A percentile compares a stretch with the other conserved stretches of the same genome.
These are phyloP conservation scores for Termitomyces sp. DNA, from an alignment of 768 basidiomycete genomes.

Conservation along the genomic window DNA sequence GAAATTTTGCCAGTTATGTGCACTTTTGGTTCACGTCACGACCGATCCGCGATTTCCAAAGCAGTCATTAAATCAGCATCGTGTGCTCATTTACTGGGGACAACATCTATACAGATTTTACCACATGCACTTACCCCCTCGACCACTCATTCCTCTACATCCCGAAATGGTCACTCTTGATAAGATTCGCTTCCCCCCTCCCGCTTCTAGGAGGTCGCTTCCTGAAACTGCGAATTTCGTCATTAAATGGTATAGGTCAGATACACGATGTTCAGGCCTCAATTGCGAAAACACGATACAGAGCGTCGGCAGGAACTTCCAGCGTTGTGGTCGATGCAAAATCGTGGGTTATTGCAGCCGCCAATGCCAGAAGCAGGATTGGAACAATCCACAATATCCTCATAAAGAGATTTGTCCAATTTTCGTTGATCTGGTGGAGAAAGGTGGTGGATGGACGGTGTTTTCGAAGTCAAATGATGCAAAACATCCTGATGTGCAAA, in stretches of 20 bases:
- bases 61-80: background rate
- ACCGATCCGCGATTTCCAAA: conserved; percentile 10
- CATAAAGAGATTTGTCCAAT: conserved; percentile 11
- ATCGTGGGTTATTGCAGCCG: conserved; percentile 11
- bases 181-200: conserved; percentile 3
- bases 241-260: background rate
- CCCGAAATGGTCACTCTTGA: conserved; percentile 9
- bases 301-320: conserved; percentile 8
- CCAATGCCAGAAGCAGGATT: conserved; percentile 10
- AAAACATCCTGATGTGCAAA: background rate
- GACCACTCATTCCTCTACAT: conserved; percentile 12
- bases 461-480: background rate
- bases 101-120: conserved; percentile 11
- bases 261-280: conserved; percentile 10
- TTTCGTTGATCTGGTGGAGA: conserved; percentile 4
- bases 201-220: background rate
- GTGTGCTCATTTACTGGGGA: background rate
- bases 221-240: background rate
- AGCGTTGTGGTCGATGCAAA: conserved; percentile 10
- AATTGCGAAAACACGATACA: conserved; percentile 13
- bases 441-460: background rate
- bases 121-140: conserved; percentile 16
- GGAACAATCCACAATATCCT: conserved; percentile 10
- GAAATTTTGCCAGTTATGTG: conserved; percentile 11
- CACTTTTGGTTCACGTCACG: conserved; percentile 8